phyloP scores from a whole-genome alignment of 441 rosid genomes.

The Aleurites moluccanus region DNA sequence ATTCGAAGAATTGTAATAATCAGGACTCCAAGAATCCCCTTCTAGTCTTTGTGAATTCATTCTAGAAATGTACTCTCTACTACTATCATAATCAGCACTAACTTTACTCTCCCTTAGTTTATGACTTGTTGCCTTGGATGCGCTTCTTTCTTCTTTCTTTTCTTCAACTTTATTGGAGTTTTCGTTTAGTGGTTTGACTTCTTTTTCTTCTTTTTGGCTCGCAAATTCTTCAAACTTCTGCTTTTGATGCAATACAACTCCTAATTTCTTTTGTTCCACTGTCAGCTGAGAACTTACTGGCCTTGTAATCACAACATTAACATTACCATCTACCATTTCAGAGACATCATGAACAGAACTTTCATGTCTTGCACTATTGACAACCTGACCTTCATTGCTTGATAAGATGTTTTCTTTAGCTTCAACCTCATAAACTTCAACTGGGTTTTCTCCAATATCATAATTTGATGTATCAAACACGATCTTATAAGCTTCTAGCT shows the following conservation, averaged over 20 bases:
- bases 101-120: conserved; percentile 31
- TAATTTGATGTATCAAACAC: conserved; percentile 48
- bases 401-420: conserved; percentile 17
- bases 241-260: conserved; percentile 38
- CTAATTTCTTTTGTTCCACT: conserved; percentile 37
- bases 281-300: conserved; percentile 21
- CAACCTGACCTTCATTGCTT: conserved; percentile 21
- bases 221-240: conserved; percentile 28
- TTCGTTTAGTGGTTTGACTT: conserved; percentile 36
- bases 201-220: conserved; percentile 37
- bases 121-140: conserved; percentile 45
- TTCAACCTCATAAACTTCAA: conserved; percentile 11
- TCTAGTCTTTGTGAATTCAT: conserved; percentile 28
- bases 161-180: conserved; percentile 44
- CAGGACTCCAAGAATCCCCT: conserved; percentile 25
- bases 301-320: conserved; percentile 27
- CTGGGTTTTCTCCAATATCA: conserved; percentile 33
- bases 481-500: conserved; percentile 60
- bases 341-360: conserved; percentile 21
- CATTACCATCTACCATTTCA: conserved; percentile 9
- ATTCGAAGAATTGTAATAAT: conserved; percentile 25
- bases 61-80: conserved; percentile 28
- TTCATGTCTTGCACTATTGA: conserved; percentile 35
- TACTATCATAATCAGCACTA: conserved; percentile 17
- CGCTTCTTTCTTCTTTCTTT: conserved; percentile 37